Evolutionary conservation across 2,329 filamentous ascomycete genomes (phyloP).

Genomic region (Neurospora crassa): DNA sequence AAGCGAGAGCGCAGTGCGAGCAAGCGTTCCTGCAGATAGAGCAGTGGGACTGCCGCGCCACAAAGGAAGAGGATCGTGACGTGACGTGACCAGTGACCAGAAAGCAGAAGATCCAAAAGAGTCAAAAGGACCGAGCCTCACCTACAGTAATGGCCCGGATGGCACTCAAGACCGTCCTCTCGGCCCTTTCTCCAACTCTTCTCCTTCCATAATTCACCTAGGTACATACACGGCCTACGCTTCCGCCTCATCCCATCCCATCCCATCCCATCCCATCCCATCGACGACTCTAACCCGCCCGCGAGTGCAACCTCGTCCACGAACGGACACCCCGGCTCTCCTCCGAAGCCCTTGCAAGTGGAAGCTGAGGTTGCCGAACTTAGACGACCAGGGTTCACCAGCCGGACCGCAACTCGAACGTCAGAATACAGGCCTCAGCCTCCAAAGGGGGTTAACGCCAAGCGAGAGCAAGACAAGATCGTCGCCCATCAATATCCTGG

Average conservation of each 20-base stretch:
- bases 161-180: not conserved
- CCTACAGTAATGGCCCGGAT: not conserved
- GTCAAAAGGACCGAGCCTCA: not conserved
- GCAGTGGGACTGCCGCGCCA: not conserved
- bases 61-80: not conserved
- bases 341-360: not conserved
- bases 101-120: not conserved
- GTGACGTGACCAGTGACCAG: not conserved
- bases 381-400: not conserved
- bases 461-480: not conserved
- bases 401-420: not conserved
- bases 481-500: not conserved
- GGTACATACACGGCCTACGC: not conserved
- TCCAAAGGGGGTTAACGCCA: not conserved
- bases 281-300: not conserved
- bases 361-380: not conserved
- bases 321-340: not conserved
- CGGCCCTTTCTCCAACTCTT: slow-evolving; percentile 1
- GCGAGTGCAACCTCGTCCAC: not conserved
- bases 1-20: not conserved
- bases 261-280: not conserved
- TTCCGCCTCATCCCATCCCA: not conserved
- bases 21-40: not conserved
- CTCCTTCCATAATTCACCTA: not conserved
- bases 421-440: not conserved